Conservation (phyloP, 2,329 filamentous ascomycete genomes). For the Trichoderma asperellum region DNA sequence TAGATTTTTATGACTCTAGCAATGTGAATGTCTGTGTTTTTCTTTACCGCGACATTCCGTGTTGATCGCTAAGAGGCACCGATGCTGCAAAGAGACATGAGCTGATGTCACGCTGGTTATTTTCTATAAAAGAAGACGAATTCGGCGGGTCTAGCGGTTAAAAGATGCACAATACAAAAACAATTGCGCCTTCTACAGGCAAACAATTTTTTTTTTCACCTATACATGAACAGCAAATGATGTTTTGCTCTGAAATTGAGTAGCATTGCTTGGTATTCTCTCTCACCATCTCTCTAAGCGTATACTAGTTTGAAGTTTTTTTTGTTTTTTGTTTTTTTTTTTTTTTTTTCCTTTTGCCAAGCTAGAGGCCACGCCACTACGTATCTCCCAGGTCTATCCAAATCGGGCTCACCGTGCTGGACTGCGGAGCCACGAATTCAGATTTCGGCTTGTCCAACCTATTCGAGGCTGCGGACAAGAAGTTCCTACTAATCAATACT, state of each 20-base stretch:
- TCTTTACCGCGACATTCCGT: conserved; percentile 2
- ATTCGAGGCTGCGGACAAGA: conserved; percentile 10
- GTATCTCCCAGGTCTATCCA: background rate
- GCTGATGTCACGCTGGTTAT: background rate
- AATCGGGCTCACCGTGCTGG: conserved; percentile 18
- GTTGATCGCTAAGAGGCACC: background rate
- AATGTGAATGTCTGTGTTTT: conserved; percentile 27
- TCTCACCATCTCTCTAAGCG: background rate
- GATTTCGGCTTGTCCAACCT: conserved; percentile 7
- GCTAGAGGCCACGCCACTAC: background rate
- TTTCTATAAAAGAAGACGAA: background rate
- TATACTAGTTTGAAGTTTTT: no score
- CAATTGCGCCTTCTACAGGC: background rate
- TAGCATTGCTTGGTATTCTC: background rate
- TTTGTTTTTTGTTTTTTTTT: background rate
- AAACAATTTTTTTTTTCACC: background rate
- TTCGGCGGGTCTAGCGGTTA: background rate
- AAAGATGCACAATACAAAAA: conserved; percentile 1
- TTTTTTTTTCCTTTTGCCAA: background rate
- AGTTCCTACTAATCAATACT: background rate
- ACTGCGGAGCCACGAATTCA: background rate
- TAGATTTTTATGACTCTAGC: conserved; percentile 25
- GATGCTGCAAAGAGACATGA: background rate
- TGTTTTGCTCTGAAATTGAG: background rate
- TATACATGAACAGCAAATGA: background rate